Evolutionary conservation across 805 yeast species (phyloP).

Genomic region (Wickerhamiella siamensis): DNA sequence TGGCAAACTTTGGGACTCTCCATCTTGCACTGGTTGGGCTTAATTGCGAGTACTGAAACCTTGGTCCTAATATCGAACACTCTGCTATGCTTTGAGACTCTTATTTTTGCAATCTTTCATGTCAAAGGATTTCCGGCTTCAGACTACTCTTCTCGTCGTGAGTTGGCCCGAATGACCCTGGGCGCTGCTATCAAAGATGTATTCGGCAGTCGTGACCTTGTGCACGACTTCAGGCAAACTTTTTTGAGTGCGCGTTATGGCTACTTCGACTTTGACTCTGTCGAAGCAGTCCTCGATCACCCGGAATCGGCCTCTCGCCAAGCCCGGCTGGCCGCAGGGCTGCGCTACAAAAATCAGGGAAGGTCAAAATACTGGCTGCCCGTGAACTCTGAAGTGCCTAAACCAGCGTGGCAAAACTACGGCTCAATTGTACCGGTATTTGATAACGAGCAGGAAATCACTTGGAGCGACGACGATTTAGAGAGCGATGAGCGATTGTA

Average conservation of each 20-base stretch:
- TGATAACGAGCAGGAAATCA: not conserved
- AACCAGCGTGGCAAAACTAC: not conserved
- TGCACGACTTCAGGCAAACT: slow-evolving; percentile 60
- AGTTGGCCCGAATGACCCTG: slow-evolving; percentile 53
- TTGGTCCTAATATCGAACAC: slow-evolving; percentile 64
- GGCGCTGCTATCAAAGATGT: slow-evolving; percentile 60
- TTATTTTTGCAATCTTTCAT: slow-evolving; percentile 80
- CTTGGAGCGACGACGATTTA: slow-evolving; percentile 9
- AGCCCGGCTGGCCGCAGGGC: slow-evolving; percentile 67
- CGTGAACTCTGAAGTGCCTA: not conserved
- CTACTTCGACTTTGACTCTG: slow-evolving; percentile 71
- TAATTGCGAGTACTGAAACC: slow-evolving; percentile 21
- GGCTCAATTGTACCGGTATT: slow-evolving; percentile 1
- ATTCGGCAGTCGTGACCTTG: slow-evolving; percentile 60
- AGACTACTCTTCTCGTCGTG: slow-evolving; percentile 45
- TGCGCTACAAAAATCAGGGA: slow-evolving; percentile 69
- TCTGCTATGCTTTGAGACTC: slow-evolving; percentile 65
- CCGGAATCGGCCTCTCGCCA: slow-evolving; percentile 49
- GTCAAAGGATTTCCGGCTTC: slow-evolving; percentile 68
- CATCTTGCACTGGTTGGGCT: slow-evolving; percentile 25
- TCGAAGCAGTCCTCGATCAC: slow-evolving; percentile 47
- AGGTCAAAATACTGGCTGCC: slow-evolving; percentile 71
- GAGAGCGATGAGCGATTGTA: slow-evolving; percentile 26
- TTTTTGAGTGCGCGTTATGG: slow-evolving; percentile 61
- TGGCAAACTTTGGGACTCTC: slow-evolving; percentile 74